Conservation (phyloP, 75 land plant species). For the Adiantum capillusveneris region DNA sequence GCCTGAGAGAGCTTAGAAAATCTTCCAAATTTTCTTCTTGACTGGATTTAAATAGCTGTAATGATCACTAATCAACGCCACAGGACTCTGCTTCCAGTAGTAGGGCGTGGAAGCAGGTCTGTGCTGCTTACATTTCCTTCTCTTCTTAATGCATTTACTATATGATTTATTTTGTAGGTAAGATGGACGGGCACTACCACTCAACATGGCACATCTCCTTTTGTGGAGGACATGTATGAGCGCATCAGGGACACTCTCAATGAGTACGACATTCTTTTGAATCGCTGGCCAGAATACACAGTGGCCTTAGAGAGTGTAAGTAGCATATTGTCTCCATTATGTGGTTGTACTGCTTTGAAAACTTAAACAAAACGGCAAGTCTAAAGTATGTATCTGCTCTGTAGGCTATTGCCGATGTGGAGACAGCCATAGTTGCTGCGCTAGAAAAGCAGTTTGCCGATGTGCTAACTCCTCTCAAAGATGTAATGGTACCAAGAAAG, state of each 20-base stretch:
- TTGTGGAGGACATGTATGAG: conserved; percentile 86
- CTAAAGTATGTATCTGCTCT: conserved; percentile 4
- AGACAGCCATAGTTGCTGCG: conserved; percentile 66
- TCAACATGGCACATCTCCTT: conserved; percentile 64
- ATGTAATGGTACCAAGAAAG: conserved; percentile 71
- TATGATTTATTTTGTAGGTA: conserved; percentile 26
- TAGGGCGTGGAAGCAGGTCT: too few species aligned
- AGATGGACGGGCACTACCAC: conserved; percentile 62
- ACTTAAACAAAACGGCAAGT: too few species aligned
- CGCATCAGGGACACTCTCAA: conserved; percentile 56
- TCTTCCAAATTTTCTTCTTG: too few species aligned
- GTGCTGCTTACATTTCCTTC: too few species aligned
- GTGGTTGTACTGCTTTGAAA: too few species aligned
- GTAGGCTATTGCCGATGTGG: conserved; percentile 75
- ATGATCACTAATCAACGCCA: too few species aligned
- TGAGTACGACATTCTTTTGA: conserved; percentile 72
- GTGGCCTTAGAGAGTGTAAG: conserved; percentile 72
- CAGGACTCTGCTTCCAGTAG: too few species aligned
- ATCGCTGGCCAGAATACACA: conserved; percentile 96
- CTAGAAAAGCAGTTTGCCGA: conserved; percentile 86
- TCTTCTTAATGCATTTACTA: too few species aligned
- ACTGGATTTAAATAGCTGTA: too few species aligned
- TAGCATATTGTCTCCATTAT: not conserved
- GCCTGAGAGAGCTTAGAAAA: too few species aligned
- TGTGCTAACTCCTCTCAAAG: conserved; percentile 73